Evolutionary conservation across 805 yeast genomes (phyloP).

Genomic region (Pichia cabralensis): DNA sequence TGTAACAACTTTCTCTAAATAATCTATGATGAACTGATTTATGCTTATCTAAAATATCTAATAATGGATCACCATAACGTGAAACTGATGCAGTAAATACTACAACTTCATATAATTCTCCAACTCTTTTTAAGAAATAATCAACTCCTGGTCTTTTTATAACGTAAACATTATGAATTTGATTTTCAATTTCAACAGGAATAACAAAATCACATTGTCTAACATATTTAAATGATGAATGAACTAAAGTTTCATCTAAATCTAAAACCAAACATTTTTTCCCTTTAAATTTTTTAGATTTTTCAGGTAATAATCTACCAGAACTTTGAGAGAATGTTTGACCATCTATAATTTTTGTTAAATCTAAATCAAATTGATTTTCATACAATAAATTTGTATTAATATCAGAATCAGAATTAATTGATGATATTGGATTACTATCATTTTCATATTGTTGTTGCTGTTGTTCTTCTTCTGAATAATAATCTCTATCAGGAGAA

Average conservation of each 20-base stretch:
- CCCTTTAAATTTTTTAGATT: conserved; percentile 37
- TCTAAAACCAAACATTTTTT: conserved; percentile 87
- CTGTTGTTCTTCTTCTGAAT: conserved; percentile 10
- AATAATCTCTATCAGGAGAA: neutral
- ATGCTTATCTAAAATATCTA: conserved; percentile 77
- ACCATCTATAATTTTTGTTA: conserved; percentile 59
- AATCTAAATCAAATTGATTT: conserved; percentile 33
- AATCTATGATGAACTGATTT: conserved; percentile 78
- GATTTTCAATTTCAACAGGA: conserved; percentile 93
- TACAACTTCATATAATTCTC: conserved; percentile 85
- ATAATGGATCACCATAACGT: conserved; percentile 90
- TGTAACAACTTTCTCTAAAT: conserved; percentile 89
- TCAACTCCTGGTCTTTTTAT: conserved; percentile 98
- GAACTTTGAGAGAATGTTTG: conserved; percentile 54
- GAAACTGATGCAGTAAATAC: conserved; percentile 95
- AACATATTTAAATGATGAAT: conserved; percentile 84
- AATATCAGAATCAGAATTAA: conserved; percentile 1
- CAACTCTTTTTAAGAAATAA: conserved; percentile 75
- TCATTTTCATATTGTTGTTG: conserved; percentile 1
- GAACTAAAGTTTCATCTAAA: conserved; percentile 93
- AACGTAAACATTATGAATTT: conserved; percentile 88
- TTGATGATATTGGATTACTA: conserved; percentile 1
- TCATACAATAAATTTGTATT: conserved; percentile 8
- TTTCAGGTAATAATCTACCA: conserved; percentile 56
- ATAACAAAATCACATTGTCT: conserved; percentile 93